These are phyloP conservation scores for Miscanthus sacchariflorus DNA, from an alignment of 202 grass and related monocot species.

Conservation along the genomic window DNA sequence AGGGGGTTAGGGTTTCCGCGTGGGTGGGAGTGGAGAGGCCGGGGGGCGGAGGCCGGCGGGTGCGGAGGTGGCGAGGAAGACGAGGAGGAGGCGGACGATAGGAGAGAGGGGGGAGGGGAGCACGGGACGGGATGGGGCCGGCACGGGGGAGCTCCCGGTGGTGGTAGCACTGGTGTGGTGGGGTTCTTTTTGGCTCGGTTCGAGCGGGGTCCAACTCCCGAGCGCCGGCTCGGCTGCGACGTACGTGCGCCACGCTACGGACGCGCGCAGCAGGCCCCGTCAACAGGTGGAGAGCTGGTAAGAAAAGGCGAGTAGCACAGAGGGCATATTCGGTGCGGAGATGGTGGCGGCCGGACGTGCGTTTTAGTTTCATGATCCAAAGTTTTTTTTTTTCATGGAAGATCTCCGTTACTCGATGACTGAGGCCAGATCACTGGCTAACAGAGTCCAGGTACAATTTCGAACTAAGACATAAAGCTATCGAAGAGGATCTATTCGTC, in stretches of 20 bases:
- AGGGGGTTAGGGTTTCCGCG: conserved; percentile 38
- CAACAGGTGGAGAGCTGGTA: too few species aligned
- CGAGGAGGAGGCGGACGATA: conserved; percentile 32
- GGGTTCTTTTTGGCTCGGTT: conserved; percentile 42
- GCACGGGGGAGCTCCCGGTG: conserved; percentile 1
- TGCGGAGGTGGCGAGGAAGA: conserved; percentile 37
- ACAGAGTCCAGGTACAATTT: too few species aligned
- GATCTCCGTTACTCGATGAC: too few species aligned
- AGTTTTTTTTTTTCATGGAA: too few species aligned
- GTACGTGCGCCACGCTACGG: conserved; percentile 30
- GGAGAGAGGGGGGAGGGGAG: not conserved
- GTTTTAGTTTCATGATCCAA: too few species aligned
- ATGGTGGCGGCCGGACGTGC: too few species aligned
- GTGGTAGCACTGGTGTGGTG: not conserved
- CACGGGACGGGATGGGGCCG: conserved; percentile 20
- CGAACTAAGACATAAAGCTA: too few species aligned
- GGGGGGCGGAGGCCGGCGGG: not conserved
- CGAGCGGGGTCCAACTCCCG: not conserved
- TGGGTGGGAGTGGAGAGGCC: not conserved
- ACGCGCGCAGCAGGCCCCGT: not conserved
- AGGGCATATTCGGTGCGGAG: too few species aligned
- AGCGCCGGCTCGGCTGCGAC: conserved; percentile 11
- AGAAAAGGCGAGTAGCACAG: too few species aligned
- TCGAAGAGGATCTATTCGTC: too few species aligned
- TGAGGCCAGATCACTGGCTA: too few species aligned